Evolutionary conservation across 805 yeast genomes (phyloP).

Genomic region (Ogataea paraovalis): DNA sequence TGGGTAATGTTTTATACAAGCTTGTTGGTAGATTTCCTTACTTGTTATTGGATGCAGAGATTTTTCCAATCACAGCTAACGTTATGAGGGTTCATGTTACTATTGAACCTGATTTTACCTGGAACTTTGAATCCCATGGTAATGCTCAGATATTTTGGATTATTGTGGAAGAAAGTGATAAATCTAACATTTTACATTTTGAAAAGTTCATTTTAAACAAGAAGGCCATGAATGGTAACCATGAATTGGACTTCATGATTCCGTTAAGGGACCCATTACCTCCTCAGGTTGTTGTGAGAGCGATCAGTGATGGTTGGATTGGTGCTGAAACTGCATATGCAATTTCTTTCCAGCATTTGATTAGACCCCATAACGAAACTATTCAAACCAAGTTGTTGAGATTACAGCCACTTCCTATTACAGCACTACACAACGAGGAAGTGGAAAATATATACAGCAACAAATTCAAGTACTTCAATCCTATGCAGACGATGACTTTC

Average conservation of each 20-base stretch:
- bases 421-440: slow-evolving; percentile 67
- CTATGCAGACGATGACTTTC: slow-evolving; percentile 98
- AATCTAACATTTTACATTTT: slow-evolving; percentile 68
- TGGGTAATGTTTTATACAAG: slow-evolving; percentile 62
- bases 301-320: slow-evolving; percentile 82
- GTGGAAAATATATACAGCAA: slow-evolving; percentile 64
- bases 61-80: slow-evolving; percentile 81
- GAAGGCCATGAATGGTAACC: slow-evolving; percentile 49
- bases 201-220: slow-evolving; percentile 72
- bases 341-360: slow-evolving; percentile 84
- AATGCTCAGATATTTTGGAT: slow-evolving; percentile 87
- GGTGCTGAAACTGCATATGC: slow-evolving; percentile 76
- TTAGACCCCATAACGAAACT: slow-evolving; percentile 84
- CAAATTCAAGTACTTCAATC: slow-evolving; percentile 84
- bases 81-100: slow-evolving; percentile 78
- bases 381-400: slow-evolving; percentile 75
- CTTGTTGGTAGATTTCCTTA: slow-evolving; percentile 71
- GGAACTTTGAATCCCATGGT: slow-evolving; percentile 85
- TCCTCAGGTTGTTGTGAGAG: slow-evolving; percentile 76
- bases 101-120: slow-evolving; percentile 71
- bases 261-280: slow-evolving; percentile 90
- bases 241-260: slow-evolving; percentile 86
- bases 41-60: slow-evolving; percentile 69
- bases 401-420: slow-evolving; percentile 79
- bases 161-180: slow-evolving; percentile 81